Percentiles rank a stretch among this genome's conserved stretches.
These are phyloP conservation scores for Vigna radiata DNA, from an alignment of 306 rosid genomes.

Conservation along the genomic window DNA sequence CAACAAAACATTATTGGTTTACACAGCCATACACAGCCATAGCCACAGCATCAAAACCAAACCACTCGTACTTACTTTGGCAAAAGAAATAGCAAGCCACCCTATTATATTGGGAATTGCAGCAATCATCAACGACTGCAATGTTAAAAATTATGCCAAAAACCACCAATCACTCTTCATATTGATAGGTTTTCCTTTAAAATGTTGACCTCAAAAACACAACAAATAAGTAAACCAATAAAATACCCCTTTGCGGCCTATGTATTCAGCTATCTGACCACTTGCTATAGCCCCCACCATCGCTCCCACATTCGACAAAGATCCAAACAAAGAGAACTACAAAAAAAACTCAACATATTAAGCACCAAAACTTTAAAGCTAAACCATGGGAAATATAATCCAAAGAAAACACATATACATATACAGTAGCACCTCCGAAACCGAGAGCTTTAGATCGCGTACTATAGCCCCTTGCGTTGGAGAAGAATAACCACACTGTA, in stretches of 20 bases:
- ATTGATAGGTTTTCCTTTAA: constrained; percentile 7
- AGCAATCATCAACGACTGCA: constrained; percentile 80
- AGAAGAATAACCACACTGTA: constrained; percentile 84
- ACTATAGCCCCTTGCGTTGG: constrained; percentile 72
- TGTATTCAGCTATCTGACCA: constrained; percentile 84
- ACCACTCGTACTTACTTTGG: constrained; percentile 55
- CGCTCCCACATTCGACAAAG: constrained; percentile 87
- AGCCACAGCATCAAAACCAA: constrained; percentile 12
- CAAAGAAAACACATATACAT: background rate
- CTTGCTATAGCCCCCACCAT: constrained; percentile 93
- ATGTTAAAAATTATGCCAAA: constrained; percentile 40
- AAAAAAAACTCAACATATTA: background rate
- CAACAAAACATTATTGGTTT: background rate
- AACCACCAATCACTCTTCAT: constrained; percentile 2
- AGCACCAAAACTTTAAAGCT: constrained; percentile 1
- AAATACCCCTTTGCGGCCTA: constrained; percentile 89
- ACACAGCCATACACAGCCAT: background rate
- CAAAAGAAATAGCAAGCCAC: constrained; percentile 79
- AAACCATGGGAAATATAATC: background rate
- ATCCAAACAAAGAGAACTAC: constrained; percentile 82
- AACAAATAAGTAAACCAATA: background rate
- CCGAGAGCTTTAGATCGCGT: constrained; percentile 67
- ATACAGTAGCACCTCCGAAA: constrained; percentile 65
- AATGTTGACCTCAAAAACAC: background rate
- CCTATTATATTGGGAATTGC: constrained; percentile 77